Base-by-base conservation (phyloP, 2,329 filamentous ascomycete species). In the Cytospora piceicola region DNA sequence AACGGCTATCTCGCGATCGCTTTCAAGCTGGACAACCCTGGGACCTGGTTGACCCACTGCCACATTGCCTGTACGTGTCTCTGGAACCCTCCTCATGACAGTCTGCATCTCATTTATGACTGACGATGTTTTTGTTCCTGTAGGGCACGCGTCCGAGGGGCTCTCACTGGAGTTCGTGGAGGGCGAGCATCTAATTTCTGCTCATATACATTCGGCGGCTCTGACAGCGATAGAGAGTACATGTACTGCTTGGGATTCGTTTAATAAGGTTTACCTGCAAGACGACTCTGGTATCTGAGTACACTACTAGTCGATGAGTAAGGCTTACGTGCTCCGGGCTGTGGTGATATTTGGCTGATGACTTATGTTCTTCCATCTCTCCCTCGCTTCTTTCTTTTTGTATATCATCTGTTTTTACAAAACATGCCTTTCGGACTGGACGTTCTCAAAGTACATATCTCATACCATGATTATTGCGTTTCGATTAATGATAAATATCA, bases 131-230 rank as follows among this genome's bases (percentile, higher is more conserved):
- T 1, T 5, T 49, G 46, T 24, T 22, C 3, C n/a, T 49, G 46
- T 49, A 49, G 46, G 46, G 75, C 77, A 78, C 62, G 73, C 74
- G 7, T 75, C 73, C 14, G 70, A 75, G 32, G 77, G 77, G 1
- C 71, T 79, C 17, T 73, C 75, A 1, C 68, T 79, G 63, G 74
- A 78, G 61, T 75, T 78, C 22, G 74, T 79, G 4, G 77, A 78
- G 61, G 60, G 69, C 12, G 58, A 69, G 57, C 52, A 55, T 14
- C 69, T 72, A 54, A 72, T 74, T 29, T 17, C 49, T 3, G 34
- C 46, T 1, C 58, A 42, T 8, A 30, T 70, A 7, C 52, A 61
- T 27, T 53, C 64, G 20, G 27, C 20, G 1, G 63, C 63, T 12
- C 22, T 53, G 51, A 49, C 17, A 17, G 57, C 61, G 9, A 63